Percentiles rank a stretch among this genome's conserved stretches.
Conservation (phyloP, 2,329 filamentous ascomycete genomes). For the Metarhizium robertsii region DNA sequence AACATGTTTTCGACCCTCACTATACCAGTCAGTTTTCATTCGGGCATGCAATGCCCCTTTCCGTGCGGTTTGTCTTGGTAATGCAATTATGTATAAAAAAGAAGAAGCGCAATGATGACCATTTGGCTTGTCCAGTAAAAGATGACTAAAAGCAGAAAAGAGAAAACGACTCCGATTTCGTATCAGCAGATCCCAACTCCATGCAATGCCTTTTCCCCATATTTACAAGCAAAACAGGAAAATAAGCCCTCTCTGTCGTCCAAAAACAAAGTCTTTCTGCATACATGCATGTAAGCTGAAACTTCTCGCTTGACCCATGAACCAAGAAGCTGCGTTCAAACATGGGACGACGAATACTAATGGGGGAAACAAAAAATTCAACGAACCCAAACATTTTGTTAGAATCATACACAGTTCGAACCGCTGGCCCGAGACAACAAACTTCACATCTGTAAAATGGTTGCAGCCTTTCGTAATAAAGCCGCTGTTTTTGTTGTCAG, state of each 20-base stretch:
- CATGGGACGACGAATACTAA: too few relatives aligned
- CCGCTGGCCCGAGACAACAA: not conserved
- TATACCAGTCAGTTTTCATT: too few relatives aligned
- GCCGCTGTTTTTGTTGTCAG: constrained; percentile 63
- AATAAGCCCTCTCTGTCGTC: not conserved
- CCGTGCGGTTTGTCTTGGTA: not conserved
- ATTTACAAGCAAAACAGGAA: constrained; percentile 8
- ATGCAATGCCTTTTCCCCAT: constrained; percentile 21
- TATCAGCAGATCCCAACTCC: constrained; percentile 19
- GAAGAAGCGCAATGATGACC: not conserved
- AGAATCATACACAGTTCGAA: not conserved
- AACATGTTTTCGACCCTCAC: too few relatives aligned
- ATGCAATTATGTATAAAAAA: not conserved
- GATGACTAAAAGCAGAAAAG: not conserved
- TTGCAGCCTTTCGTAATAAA: constrained; percentile 54
- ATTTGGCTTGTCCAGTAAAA: not conserved
- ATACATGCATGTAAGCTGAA: not conserved
- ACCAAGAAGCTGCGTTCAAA: not conserved
- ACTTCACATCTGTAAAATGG: constrained; percentile 15
- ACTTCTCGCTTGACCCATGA: not conserved
- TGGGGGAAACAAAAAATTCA: constrained; percentile 3
- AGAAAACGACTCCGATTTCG: not conserved
- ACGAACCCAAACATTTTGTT: not conserved
- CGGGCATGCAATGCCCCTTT: not conserved
- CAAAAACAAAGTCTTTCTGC: constrained; percentile 3